Base-by-base conservation (phyloP, 2,329 filamentous ascomycete genomes). In the Raffaelea albimanens region DNA sequence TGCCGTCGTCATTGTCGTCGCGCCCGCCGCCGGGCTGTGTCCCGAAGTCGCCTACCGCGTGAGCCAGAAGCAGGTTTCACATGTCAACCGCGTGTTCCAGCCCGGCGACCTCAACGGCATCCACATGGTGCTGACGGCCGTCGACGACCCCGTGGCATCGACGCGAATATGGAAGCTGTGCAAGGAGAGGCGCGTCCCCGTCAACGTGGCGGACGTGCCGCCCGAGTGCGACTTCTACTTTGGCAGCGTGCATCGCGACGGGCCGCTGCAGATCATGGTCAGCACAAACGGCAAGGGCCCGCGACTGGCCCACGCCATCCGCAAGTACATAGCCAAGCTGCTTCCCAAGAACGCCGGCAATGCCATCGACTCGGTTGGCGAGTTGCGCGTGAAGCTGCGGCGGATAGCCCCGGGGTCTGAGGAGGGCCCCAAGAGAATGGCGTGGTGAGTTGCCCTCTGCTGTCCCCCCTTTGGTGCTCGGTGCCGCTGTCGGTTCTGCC, bases 211-310 rank as follows among this genome's bases (percentile, higher is more conserved):
- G 56, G 93, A 98, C 62, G 93, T 98, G 3, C 93, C 93, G 0
- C 78, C 88, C 1, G 93, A 98, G 65, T 98, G 93, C 66, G 93
- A 98, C 61, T 98, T 98, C 63, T 98, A 96, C 73, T 98, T 98
- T 68, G 93, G 93, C 53, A 93, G 86, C 62, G 83, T 96, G 36
- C 87, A 98, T 67, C 83, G 93, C 44, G 93, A 98, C 63, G 93
- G 93, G 0, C 93, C 93, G 5, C 67, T 98, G 51, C 93, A 98
- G 70, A 84, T 98, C 59, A 98, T 98, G 93, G 91, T 98, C 57
- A 94, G 87, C 69, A 98, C 93, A 33, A 98, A 97, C 63, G 93
- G 93, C 45, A 96, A 95, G 62, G 93, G 93, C 0, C 93, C 93
- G 0, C 83, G 91, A 61, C 69, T 98, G 53, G 93, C 93, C 10